These are phyloP conservation scores for Porpolomopsis calyptriformis DNA, from an alignment of 768 basidiomycete genomes.

Conservation along the genomic window DNA sequence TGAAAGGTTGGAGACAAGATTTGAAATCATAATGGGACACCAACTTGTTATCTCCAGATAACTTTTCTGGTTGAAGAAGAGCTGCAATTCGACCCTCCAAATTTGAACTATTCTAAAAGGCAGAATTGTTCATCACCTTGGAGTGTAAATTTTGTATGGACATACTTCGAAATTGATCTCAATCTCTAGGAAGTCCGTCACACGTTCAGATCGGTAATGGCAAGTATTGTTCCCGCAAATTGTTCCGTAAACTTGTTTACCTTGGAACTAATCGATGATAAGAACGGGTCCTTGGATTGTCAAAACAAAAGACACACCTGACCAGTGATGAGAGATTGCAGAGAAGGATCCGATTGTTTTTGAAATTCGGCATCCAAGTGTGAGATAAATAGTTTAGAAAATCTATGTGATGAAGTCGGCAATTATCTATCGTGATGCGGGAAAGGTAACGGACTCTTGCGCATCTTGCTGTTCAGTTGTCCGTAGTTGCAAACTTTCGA, in stretches of 20 bases:
- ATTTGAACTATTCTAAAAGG: constrained; percentile 49
- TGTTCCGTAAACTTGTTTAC: constrained; percentile 71
- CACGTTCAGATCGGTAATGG: constrained; percentile 52
- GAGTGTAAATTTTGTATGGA: background rate
- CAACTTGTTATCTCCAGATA: constrained; percentile 82
- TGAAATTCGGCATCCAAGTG: constrained; percentile 81
- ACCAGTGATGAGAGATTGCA: constrained; percentile 61
- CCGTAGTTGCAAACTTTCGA: constrained; percentile 73
- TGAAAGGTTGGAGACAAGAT: background rate
- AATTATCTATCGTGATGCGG: constrained; percentile 1
- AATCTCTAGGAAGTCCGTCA: constrained; percentile 74
- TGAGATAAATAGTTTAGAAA: constrained; percentile 90
- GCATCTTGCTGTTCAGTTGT: constrained; percentile 92
- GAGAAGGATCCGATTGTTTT: constrained; percentile 55
- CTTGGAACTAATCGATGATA: constrained; percentile 65
- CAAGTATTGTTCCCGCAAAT: constrained; percentile 52
- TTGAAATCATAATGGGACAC: constrained; percentile 7
- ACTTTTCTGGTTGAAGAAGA: constrained; percentile 55
- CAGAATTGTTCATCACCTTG: background rate
- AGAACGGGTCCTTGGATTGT: background rate
- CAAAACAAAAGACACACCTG: constrained; percentile 37
- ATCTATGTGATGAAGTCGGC: constrained; percentile 35
- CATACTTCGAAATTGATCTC: constrained; percentile 74
- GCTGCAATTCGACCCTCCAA: constrained; percentile 66
- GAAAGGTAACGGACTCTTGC: constrained; percentile 58